Evolutionary conservation across 2,329 filamentous ascomycete species (phyloP).

Genomic region (Beauveria bassiana): DNA sequence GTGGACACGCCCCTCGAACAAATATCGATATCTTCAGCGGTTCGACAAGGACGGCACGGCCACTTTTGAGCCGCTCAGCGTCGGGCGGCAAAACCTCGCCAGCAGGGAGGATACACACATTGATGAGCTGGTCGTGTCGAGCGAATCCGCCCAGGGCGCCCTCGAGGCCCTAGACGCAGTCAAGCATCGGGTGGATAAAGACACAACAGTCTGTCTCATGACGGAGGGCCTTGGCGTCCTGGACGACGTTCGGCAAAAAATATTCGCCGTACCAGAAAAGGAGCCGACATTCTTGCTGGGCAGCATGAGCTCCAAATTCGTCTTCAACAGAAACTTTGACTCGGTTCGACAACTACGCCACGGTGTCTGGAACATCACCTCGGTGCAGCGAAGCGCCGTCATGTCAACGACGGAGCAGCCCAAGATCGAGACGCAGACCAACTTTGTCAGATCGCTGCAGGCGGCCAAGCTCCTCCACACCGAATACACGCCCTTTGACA

Average conservation of each 20-base stretch:
- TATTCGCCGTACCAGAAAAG: slow-evolving; percentile 59
- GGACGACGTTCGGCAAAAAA: slow-evolving; percentile 63
- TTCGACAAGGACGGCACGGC: slow-evolving; percentile 13
- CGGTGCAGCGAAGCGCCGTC: slow-evolving; percentile 9
- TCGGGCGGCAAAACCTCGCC: not conserved
- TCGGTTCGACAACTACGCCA: slow-evolving; percentile 31
- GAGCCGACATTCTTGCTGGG: slow-evolving; percentile 74
- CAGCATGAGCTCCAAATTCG: slow-evolving; percentile 43
- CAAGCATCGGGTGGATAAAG: slow-evolving; percentile 55
- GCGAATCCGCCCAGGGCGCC: slow-evolving; percentile 46
- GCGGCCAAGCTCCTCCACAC: slow-evolving; percentile 10
- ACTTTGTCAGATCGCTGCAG: slow-evolving; percentile 16
- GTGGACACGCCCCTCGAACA: slow-evolving; percentile 19
- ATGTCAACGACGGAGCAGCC: slow-evolving; percentile 14
- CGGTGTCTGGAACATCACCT: slow-evolving; percentile 26
- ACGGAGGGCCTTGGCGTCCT: slow-evolving; percentile 77
- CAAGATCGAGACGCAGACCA: slow-evolving; percentile 15
- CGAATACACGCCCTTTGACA: slow-evolving; percentile 29
- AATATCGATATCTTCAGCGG: slow-evolving; percentile 25
- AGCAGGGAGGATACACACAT: slow-evolving; percentile 45
- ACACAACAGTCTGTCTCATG: slow-evolving; percentile 67
- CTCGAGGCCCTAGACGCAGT: slow-evolving; percentile 50
- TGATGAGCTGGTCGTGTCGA: slow-evolving; percentile 62
- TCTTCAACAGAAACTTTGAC: slow-evolving; percentile 29
- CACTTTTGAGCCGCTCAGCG: slow-evolving; percentile 12